Conservation (phyloP, 2,329 filamentous ascomycete genomes). For the Talaromyces sp. region DNA sequence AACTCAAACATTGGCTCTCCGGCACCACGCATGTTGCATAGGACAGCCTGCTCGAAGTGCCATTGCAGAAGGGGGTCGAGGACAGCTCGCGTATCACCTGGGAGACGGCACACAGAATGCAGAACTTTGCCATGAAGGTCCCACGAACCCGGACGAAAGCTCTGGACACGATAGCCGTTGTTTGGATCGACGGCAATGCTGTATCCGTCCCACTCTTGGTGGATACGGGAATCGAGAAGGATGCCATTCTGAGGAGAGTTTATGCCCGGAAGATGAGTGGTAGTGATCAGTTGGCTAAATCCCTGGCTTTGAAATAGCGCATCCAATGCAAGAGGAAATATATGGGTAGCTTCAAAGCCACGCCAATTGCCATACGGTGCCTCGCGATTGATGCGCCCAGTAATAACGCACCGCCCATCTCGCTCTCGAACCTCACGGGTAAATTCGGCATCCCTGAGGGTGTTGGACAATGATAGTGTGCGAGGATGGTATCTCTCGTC, state of each 20-base stretch:
- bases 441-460: not conserved
- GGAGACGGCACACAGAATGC: not conserved
- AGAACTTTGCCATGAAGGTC: constrained; percentile 1
- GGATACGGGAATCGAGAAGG: not conserved
- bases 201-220: not conserved
- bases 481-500: not conserved
- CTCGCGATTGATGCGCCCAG: too few species aligned
- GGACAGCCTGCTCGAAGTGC: constrained; percentile 12
- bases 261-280: not conserved
- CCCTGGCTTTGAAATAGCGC: too few species aligned
- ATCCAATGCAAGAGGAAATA: too few species aligned
- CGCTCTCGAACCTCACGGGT: not conserved
- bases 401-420: not conserved
- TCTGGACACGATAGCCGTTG: constrained; percentile 5
- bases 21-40: constrained; percentile 12
- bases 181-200: constrained; percentile 5
- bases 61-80: constrained; percentile 7
- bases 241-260: constrained; percentile 2
- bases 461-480: not conserved
- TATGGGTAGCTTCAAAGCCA: too few species aligned
- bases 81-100: not conserved
- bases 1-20: constrained; percentile 11
- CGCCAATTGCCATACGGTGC: not conserved
- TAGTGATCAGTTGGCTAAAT: not conserved
- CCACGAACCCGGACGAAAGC: not conserved